Evolutionary conservation across 805 yeast species (phyloP), one percentile per base, ranked within the genome.

Genomic region (Saccharomycopsis capsularis): DNA sequence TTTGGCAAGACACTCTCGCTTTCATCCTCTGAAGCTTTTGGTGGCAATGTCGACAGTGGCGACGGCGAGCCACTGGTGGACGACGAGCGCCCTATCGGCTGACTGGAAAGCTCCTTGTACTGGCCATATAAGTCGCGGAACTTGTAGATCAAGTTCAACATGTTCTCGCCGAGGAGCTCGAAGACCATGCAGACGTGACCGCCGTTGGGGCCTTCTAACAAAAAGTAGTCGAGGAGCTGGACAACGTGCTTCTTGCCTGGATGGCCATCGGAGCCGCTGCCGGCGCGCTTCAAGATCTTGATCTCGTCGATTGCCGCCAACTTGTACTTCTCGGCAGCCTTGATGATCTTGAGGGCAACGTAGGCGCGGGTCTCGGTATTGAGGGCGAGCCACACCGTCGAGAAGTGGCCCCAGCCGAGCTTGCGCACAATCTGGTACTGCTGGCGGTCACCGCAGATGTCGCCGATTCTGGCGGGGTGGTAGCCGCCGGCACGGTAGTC

Each of bases 361-460:
- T 76, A 68, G 52, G 76, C 72, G 48, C 71, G 68, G n/a, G 58
- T 55, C 50, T 78, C 82, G 4, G 19, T 18, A 45, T 69, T 71
- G 52, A 68, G 74, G 3, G 96, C 98, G 25, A 86, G 70, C 97
- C 96, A 90, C 21, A 87, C 97, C 1, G 96, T 93, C 24, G 95
- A 83, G 62, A 93, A 93, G 66, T 93, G 97, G 32, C 99, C 99
- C 99, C 99, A 93, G 0, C 99, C 99, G 3, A 93, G 70, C 62
- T 93, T 93, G 53, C 98, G 77, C 27, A 86, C 90, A 43, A 93
- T 66, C 1, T 81, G 73, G 63, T 93, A 93, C 51, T 85, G 77
- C 18, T 79, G 79, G 6, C 57, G 59, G 48, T 84, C 71, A 58
- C 87, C 85, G 65, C 83, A 91, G 21, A 67, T 66, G 63, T 95